Base-by-base conservation (phyloP, 345 rosid genomes). In the Bruguiera parviflora region DNA sequence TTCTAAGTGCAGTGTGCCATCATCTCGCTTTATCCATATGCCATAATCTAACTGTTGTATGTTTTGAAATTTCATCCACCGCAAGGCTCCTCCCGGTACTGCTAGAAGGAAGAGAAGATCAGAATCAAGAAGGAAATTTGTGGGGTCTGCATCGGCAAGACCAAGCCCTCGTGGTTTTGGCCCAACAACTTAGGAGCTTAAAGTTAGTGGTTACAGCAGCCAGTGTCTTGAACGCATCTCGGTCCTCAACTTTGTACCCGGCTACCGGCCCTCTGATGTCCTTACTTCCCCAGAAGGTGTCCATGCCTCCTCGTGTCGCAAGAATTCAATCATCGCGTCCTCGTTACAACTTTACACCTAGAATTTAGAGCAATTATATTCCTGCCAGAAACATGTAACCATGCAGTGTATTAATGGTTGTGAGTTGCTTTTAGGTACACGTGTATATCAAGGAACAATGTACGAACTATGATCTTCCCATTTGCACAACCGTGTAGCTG, bases 81-180 rank as follows among this genome's bases (percentile, higher is more conserved):
- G 63, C 28, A 53, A 91, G 99, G 93, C 91, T 65, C 91, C 95
- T 79, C 89, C 96, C 61, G 96, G 99, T 67, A 85, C 96, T 28
- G 99, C 93, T 20, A 86, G 93, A 76, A 91, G 96, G 80, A 89
- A 77, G 84, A 87, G 84, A 66, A 89, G 65, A 80, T 71, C 91
- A 0, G 92, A 80, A 19, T 87, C 89, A 25, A 89, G 90, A 77
- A 86, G 74, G 82, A 82, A 79, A 63, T 87, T 91, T 67, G 88
- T 78, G 27, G 91, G 84, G 63, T 78, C 88, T 0, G 62, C 81
- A 58, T 77, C 96, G 3, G 29, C 84, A 24, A 83, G 84, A 68
- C 88, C 92, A 8, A 77, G 85, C 73, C 96, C 99, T 49, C 93
- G 88, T 60, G 97, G 93, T 31, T 92, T 92, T 16, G 96, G 97